Conservation (phyloP, 768 basidiomycete genomes). For the Russula olivacea region DNA sequence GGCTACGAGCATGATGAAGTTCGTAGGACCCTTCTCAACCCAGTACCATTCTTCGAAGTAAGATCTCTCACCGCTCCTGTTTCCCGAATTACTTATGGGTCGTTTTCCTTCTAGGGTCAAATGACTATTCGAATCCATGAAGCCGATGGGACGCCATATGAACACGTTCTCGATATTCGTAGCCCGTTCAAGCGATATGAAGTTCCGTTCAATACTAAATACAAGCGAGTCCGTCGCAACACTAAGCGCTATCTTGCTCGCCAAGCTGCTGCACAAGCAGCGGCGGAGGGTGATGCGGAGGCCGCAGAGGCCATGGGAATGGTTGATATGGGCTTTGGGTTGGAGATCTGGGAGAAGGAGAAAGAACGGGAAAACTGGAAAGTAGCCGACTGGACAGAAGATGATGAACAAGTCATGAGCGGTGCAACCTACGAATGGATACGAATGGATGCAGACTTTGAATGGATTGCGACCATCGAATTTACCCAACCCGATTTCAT, state of each 20-base stretch:
- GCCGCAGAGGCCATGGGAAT: constrained; percentile 91
- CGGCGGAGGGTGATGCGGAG: constrained; percentile 86
- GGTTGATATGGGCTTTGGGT: constrained; percentile 89
- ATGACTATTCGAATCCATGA: constrained; percentile 99
- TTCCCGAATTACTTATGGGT: background rate
- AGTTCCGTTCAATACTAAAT: constrained; percentile 97
- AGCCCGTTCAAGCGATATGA: constrained; percentile 88
- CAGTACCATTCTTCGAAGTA: constrained; percentile 87
- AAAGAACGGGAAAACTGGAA: constrained; percentile 91
- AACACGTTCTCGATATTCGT: constrained; percentile 92
- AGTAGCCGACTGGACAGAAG: constrained; percentile 96
- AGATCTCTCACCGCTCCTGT: constrained; percentile 21
- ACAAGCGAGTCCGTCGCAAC: constrained; percentile 91
- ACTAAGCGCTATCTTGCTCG: constrained; percentile 94
- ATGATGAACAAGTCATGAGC: constrained; percentile 89
- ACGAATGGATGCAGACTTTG: constrained; percentile 96
- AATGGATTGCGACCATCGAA: constrained; percentile 91
- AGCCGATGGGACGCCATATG: constrained; percentile 98
- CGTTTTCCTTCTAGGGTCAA: constrained; percentile 56
- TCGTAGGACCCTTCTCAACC: constrained; percentile 60
- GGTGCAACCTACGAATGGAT: constrained; percentile 99
- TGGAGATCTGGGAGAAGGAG: constrained; percentile 96
- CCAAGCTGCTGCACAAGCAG: constrained; percentile 88
- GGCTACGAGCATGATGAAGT: constrained; percentile 62
- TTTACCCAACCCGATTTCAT: constrained; percentile 97